Percentiles rank a stretch among this genome's conserved stretches.
Evolutionary conservation across 2,329 filamentous ascomycete genomes (phyloP).

Genomic region (Fusarium piperis): DNA sequence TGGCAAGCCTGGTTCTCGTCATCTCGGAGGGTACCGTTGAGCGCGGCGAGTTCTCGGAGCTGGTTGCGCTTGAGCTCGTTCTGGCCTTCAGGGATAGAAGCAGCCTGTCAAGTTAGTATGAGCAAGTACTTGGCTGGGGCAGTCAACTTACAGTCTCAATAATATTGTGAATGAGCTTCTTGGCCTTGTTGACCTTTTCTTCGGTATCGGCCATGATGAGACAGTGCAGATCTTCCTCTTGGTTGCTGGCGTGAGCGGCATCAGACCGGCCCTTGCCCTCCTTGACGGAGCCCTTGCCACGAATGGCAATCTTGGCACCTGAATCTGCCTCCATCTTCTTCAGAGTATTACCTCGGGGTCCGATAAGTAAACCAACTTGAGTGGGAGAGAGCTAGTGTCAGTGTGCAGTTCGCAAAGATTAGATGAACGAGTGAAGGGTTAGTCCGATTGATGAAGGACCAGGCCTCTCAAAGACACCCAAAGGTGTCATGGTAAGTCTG

Average conservation of each 20-base stretch:
- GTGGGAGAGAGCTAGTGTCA: slow-evolving; percentile 90
- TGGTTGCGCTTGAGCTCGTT: slow-evolving; percentile 99
- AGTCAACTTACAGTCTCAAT: slow-evolving; percentile 87
- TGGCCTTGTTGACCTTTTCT: slow-evolving; percentile 99
- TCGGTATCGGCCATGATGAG: slow-evolving; percentile 99
- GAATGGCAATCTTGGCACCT: slow-evolving; percentile 97
- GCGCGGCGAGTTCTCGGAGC: slow-evolving; percentile 93
- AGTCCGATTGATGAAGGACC: slow-evolving; percentile 48
- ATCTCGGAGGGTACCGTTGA: slow-evolving; percentile 98
- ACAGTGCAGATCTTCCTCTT: slow-evolving; percentile 99
- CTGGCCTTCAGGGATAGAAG: slow-evolving; percentile 97
- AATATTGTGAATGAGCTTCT: slow-evolving; percentile 97
- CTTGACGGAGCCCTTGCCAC: slow-evolving; percentile 99
- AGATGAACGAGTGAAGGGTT: slow-evolving; percentile 45
- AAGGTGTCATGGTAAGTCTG: slow-evolving; percentile 50
- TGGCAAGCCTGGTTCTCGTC: slow-evolving; percentile 99
- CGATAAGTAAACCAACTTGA: slow-evolving; percentile 99
- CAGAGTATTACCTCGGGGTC: slow-evolving; percentile 98
- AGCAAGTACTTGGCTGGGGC: neutral
- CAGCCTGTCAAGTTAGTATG: slow-evolving; percentile 70
- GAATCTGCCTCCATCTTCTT: slow-evolving; percentile 99
- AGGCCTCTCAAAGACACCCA: slow-evolving; percentile 46
- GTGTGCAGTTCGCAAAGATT: slow-evolving; percentile 62
- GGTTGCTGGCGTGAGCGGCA: slow-evolving; percentile 98
- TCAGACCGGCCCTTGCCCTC: slow-evolving; percentile 99